Evolutionary conservation across 2,329 filamentous ascomycete species (phyloP).

Genomic region (Didymella sp.): DNA sequence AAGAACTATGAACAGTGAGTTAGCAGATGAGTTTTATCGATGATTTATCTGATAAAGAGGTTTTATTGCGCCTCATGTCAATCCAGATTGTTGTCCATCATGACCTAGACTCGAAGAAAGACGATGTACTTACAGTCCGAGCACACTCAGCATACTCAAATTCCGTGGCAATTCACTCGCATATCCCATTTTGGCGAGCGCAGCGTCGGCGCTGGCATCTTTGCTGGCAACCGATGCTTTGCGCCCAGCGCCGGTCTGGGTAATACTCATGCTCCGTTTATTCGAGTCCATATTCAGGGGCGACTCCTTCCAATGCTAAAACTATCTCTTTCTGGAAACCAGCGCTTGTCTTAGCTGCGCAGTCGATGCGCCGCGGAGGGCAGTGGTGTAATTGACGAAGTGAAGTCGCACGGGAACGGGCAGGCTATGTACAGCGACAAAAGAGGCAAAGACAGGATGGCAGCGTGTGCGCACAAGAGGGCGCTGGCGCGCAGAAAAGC

Average conservation of each 20-base stretch:
- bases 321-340: neutral
- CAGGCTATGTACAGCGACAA: neutral
- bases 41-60: no score
- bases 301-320: neutral
- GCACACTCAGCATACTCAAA: slow-evolving; percentile 72
- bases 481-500: slow-evolving; percentile 2
- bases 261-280: slow-evolving; percentile 14
- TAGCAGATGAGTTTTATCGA: no score
- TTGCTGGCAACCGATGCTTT: slow-evolving; percentile 25
- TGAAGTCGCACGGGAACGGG: neutral
- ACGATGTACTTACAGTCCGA: slow-evolving; percentile 60
- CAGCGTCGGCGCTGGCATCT: slow-evolving; percentile 62
- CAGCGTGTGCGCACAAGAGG: neutral
- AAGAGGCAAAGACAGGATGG: neutral
- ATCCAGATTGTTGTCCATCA: neutral
- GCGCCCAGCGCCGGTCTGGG: slow-evolving; percentile 16
- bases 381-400: neutral
- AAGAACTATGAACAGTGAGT: no score
- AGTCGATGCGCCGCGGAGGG: neutral
- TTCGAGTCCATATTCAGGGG: slow-evolving; percentile 5
- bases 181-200: slow-evolving; percentile 72
- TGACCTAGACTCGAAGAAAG: neutral
- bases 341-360: no score
- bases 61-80: neutral
- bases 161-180: slow-evolving; percentile 70